Conservation (phyloP, 78 protist species). For the Capsaspora owczarzaki region DNA sequence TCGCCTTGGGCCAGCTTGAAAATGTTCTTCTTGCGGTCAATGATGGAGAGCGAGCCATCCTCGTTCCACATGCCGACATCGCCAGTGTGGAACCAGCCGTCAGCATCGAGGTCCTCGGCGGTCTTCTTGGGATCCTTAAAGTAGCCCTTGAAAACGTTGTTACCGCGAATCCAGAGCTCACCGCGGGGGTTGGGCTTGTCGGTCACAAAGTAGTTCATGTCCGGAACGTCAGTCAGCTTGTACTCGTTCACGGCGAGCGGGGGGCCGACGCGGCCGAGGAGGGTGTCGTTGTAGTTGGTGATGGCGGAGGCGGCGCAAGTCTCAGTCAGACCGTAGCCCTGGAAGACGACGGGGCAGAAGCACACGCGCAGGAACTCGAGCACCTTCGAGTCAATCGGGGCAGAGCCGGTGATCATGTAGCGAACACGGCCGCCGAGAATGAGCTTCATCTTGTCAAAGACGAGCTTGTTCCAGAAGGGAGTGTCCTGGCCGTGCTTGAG, state of each 20-base stretch:
- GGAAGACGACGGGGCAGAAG: slow-evolving; percentile 65
- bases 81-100: slow-evolving; percentile 94
- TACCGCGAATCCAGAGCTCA: slow-evolving; percentile 69
- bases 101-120: slow-evolving; percentile 55
- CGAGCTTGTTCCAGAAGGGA: slow-evolving; percentile 25
- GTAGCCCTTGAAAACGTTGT: slow-evolving; percentile 75
- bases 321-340: slow-evolving; percentile 95
- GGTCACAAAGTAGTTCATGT: slow-evolving; percentile 62
- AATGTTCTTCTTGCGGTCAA: slow-evolving; percentile 83
- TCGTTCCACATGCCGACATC: slow-evolving; percentile 78
- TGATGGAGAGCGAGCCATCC: slow-evolving; percentile 65
- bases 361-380: slow-evolving; percentile 51
- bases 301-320: slow-evolving; percentile 58
- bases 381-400: slow-evolving; percentile 73
- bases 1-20: not conserved
- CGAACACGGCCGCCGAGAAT: slow-evolving; percentile 83
- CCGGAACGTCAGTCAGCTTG: slow-evolving; percentile 74
- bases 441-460: slow-evolving; percentile 22
- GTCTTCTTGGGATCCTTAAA: slow-evolving; percentile 64
- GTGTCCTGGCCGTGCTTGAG: not conserved
- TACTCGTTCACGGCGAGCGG: slow-evolving; percentile 47
- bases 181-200: slow-evolving; percentile 25
- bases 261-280: slow-evolving; percentile 51
- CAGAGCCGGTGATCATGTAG: slow-evolving; percentile 76
- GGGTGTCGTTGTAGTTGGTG: too few relatives aligned